These are phyloP conservation scores for Tagetes erecta DNA, from an alignment of 129 eudicot species.

Conservation along the genomic window DNA sequence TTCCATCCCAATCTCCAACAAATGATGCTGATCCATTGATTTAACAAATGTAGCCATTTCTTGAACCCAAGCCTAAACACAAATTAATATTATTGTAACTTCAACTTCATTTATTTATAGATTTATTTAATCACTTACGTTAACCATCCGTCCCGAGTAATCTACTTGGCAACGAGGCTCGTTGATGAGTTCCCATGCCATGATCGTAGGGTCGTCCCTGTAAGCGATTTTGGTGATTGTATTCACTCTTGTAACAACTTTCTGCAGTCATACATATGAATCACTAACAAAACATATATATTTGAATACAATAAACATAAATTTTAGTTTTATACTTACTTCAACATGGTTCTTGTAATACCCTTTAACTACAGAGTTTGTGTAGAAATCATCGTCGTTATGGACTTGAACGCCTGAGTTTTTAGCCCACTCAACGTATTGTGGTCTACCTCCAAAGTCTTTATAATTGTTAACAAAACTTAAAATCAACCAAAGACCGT, in stretches of 20 bases:
- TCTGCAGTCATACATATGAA: slow-evolving; percentile 36
- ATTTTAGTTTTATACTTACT: slow-evolving; percentile 26
- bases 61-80: slow-evolving; percentile 55
- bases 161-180: slow-evolving; percentile 81
- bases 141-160: slow-evolving; percentile 63
- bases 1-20: slow-evolving; percentile 61
- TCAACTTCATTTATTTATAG: neutral
- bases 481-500: slow-evolving; percentile 54
- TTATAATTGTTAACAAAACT: slow-evolving; percentile 73
- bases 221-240: slow-evolving; percentile 53
- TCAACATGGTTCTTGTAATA: slow-evolving; percentile 61
- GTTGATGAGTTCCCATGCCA: slow-evolving; percentile 90
- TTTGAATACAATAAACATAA: neutral
- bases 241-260: slow-evolving; percentile 60
- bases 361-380: slow-evolving; percentile 41
- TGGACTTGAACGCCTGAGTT: slow-evolving; percentile 47
- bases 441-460: slow-evolving; percentile 73
- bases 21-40: slow-evolving; percentile 49
- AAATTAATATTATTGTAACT: too few relatives aligned
- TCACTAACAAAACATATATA: neutral
- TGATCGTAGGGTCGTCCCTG: slow-evolving; percentile 62
- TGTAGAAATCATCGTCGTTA: slow-evolving; percentile 59
- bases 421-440: slow-evolving; percentile 72
- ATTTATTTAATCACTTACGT: slow-evolving; percentile 32
- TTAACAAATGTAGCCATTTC: slow-evolving; percentile 66